Conservation (phyloP, 2,329 filamentous ascomycete genomes). For the Alternaria sp. region DNA sequence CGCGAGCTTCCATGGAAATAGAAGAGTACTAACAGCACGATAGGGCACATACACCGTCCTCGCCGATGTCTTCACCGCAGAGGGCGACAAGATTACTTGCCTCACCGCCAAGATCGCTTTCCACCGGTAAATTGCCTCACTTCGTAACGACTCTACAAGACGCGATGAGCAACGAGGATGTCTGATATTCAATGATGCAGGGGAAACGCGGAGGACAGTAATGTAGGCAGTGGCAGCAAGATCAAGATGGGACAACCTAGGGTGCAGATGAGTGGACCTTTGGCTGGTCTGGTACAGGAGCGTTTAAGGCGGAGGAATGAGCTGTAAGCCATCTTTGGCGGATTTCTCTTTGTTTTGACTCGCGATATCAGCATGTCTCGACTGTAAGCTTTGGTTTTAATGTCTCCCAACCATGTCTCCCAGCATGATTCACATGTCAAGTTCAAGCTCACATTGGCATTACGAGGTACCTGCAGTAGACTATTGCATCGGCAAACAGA, state of each 20-base stretch:
- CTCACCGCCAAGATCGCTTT: constrained; percentile 77
- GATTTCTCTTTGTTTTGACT: constrained; percentile 1
- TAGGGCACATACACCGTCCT: constrained; percentile 89
- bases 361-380: constrained; percentile 18
- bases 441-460: not conserved
- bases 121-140: constrained; percentile 42
- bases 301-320: constrained; percentile 37
- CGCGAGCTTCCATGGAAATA: not conserved
- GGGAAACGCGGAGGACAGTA: constrained; percentile 5
- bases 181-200: constrained; percentile 17
- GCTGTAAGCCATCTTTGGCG: constrained; percentile 27
- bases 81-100: constrained; percentile 81
- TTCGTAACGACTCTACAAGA: constrained; percentile 3
- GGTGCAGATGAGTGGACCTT: constrained; percentile 43
- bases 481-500: not conserved
- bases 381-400: not conserved
- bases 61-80: constrained; percentile 80
- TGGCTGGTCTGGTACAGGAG: constrained; percentile 44
- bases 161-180: constrained; percentile 16
- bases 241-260: constrained; percentile 41
- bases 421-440: not conserved
- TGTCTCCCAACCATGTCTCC: not conserved
- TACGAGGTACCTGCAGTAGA: not conserved
- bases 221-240: constrained; percentile 1
- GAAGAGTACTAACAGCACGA: constrained; percentile 15